phyloP scores from a whole-genome alignment of 305 asterid species.

The Fraxinus paxiana region DNA sequence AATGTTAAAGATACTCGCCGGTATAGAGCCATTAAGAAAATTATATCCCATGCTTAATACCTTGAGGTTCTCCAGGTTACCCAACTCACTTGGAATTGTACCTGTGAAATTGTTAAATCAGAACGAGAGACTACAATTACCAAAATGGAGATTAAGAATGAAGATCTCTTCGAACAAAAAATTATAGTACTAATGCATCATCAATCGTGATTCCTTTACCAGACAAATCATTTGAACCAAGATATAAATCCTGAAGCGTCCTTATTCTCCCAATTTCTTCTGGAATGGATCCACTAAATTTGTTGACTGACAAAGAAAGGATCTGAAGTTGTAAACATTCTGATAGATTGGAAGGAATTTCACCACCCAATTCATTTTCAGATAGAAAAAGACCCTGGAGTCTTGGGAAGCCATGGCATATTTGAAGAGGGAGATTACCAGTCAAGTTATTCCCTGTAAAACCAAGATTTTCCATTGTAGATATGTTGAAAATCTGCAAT shows the following conservation, averaged over 20 bases:
- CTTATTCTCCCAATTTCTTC: too few relatives aligned
- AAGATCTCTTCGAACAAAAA: too few relatives aligned
- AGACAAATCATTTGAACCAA: not conserved
- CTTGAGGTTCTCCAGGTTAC: not conserved
- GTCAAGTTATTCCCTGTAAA: not conserved
- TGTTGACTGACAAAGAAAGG: not conserved
- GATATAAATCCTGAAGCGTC: not conserved
- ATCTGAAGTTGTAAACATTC: not conserved
- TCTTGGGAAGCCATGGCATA: not conserved
- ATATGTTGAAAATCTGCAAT: constrained; percentile 11
- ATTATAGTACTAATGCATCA: not conserved
- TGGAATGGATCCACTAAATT: not conserved
- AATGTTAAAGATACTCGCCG: not conserved
- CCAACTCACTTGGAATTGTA: constrained; percentile 2
- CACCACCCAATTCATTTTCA: not conserved
- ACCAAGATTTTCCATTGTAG: not conserved
- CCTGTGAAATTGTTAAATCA: not conserved
- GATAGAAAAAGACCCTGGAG: not conserved
- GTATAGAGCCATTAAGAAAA: constrained; percentile 6
- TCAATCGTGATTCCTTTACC: not conserved
- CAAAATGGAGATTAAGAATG: not conserved
- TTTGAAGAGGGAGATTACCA: constrained; percentile 13
- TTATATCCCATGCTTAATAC: not conserved
- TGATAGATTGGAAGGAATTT: not conserved
- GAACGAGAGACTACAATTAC: not conserved